Evolutionary conservation across 805 yeast genomes (phyloP), one percentile per base, ranked within the genome.

Genomic region (Komagataella ulmi): DNA sequence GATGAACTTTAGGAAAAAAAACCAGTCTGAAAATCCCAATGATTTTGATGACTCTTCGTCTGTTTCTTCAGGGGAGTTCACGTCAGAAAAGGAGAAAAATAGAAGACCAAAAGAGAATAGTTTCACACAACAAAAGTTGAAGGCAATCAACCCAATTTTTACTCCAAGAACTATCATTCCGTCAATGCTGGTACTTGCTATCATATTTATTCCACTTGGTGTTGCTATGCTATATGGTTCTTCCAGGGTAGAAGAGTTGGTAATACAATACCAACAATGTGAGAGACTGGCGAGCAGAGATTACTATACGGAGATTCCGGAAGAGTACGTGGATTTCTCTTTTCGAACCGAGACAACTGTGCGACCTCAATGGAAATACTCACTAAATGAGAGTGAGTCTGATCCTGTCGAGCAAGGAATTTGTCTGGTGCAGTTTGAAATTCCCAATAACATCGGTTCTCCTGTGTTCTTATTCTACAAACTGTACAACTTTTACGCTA

Each of bases 81-180:
- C 65, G 7, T 14, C 40, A 10, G 14, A 14, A 30, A 72, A 71
- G 54, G 71, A 68, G 48, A 79, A 76, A 62, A 72, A 74, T 45
- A 77, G 81, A 63, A 77, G 81, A 62, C 93, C 93, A 12, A 80
- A 79, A 49, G 83, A 75, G 53, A 74, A 69, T 60, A 77, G 76
- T 8, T 79, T 79, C 58, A 73, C 79, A 48, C 83, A 79, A 60
- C 83, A 79, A 57, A 63, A 76, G 53, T 65, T 79, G 51, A 71
- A 67, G 51, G 82, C 83, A 0, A 68, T 70, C 55, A 76, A 77
- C 61, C 99, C 98, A 1, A 88, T 91, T 51, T 74, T 91, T 53
- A 87, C 97, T 1, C 97, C 98, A 23, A 83, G 82, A 59, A 85
- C 95, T 8, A 97, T 91, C 53, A 79, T 93, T 49, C 98, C 98